phyloP scores from a whole-genome alignment of 176 grass and related monocot genomes.

The Hordeum vulgare region MorexV3_pseudomolecules_assembly NC_058520.1:140241090-140241589 shows the following conservation, averaged over 20 bases:
- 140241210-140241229: slow-evolving; percentile 57
- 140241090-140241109: slow-evolving; percentile 68
- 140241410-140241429: slow-evolving; percentile 52
- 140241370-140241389: slow-evolving; percentile 68
- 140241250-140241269: slow-evolving; percentile 28
- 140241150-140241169: slow-evolving; percentile 31
- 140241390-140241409: slow-evolving; percentile 52
- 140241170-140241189: slow-evolving; percentile 29
- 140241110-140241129: slow-evolving; percentile 48
- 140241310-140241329: slow-evolving; percentile 40
- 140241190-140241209: not conserved
- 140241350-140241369: slow-evolving; percentile 59
- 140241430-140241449: slow-evolving; percentile 80
- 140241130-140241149: slow-evolving; percentile 48
- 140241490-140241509: slow-evolving; percentile 49
- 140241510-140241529: slow-evolving; percentile 59
- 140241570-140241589: slow-evolving; percentile 58
- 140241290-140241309: slow-evolving; percentile 41
- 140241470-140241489: slow-evolving; percentile 61
- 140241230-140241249: slow-evolving; percentile 40
- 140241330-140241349: slow-evolving; percentile 62
- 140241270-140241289: slow-evolving; percentile 60
- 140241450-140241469: slow-evolving; percentile 62
- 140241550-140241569: slow-evolving; percentile 33
- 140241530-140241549: slow-evolving; percentile 52